Percentiles rank a stretch among this genome's conserved stretches.
These are phyloP conservation scores for Alopecurus myosuroides DNA, from an alignment of 176 grass and related monocot species.

Conservation along the genomic window DNA sequence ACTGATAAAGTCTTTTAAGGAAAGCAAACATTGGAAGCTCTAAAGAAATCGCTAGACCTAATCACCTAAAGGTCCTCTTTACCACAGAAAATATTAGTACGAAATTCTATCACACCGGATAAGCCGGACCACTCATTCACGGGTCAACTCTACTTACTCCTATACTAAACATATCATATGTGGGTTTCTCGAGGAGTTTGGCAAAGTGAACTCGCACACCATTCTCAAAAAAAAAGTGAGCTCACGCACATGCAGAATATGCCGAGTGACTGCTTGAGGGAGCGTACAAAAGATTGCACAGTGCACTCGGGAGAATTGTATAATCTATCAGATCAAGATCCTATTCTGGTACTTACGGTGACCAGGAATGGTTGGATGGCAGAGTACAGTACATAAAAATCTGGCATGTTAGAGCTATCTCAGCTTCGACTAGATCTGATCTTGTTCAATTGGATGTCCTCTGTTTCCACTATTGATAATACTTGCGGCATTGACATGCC, in stretches of 20 bases:
- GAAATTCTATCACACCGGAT: background rate
- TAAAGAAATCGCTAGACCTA: background rate
- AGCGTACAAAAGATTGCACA: background rate
- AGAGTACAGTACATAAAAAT: background rate
- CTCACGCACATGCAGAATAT: background rate
- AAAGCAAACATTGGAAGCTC: background rate
- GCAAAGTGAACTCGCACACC: no score
- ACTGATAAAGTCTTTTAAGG: background rate
- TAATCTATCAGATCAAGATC: slow-evolving; percentile 22
- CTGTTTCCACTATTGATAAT: slow-evolving; percentile 37
- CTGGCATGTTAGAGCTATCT: slow-evolving; percentile 11
- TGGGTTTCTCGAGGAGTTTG: background rate
- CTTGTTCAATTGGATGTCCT: slow-evolving; percentile 34
- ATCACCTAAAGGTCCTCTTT: background rate
- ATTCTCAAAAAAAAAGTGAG: no score
- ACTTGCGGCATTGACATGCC: slow-evolving; percentile 66
- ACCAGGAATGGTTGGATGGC: background rate
- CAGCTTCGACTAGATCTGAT: slow-evolving; percentile 43
- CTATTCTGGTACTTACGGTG: slow-evolving; percentile 15
- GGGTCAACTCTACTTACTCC: background rate
- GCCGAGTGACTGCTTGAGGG: background rate
- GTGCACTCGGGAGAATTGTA: slow-evolving; percentile 11
- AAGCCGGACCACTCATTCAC: background rate
- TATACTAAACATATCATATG: background rate
- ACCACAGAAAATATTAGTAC: background rate